Conservation (phyloP, 441 rosid genomes). For the Arabidopsis lyrata region DNA sequence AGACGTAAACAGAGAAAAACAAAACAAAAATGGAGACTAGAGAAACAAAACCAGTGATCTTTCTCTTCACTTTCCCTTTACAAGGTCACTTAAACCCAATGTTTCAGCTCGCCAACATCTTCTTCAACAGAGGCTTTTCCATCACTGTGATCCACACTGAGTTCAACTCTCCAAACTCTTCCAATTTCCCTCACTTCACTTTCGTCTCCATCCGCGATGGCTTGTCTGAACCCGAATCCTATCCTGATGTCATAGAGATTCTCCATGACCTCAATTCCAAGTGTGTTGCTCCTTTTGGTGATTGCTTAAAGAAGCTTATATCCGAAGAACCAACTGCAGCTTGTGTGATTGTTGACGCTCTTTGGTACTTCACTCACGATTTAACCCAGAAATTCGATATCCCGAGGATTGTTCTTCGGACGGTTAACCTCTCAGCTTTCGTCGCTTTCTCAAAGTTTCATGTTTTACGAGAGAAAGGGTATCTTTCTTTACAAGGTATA, state of each 20-base stretch:
- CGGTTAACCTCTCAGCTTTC: slow-evolving; percentile 59
- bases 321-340: slow-evolving; percentile 47
- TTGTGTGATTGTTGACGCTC: slow-evolving; percentile 68
- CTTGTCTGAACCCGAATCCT: slow-evolving; percentile 45
- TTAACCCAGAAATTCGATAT: slow-evolving; percentile 54
- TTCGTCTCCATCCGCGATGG: slow-evolving; percentile 55
- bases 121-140: slow-evolving; percentile 62
- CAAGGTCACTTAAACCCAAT: slow-evolving; percentile 73
- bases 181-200: slow-evolving; percentile 60
- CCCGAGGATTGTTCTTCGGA: slow-evolving; percentile 63
- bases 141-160: slow-evolving; percentile 60
- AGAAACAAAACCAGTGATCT: slow-evolving; percentile 52
- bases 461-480: slow-evolving; percentile 56
- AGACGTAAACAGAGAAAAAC: slow-evolving; percentile 6
- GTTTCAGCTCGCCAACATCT: slow-evolving; percentile 62
- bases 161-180: slow-evolving; percentile 61
- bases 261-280: slow-evolving; percentile 49
- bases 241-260: slow-evolving; percentile 44
- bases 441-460: slow-evolving; percentile 57
- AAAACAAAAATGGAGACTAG: slow-evolving; percentile 39
- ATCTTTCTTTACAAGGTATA: slow-evolving; percentile 60
- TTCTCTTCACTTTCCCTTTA: slow-evolving; percentile 58
- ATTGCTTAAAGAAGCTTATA: slow-evolving; percentile 53
- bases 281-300: slow-evolving; percentile 54
- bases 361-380: slow-evolving; percentile 56